Percentiles rank a stretch among this genome's conserved stretches.
These are phyloP conservation scores for Emmonsiellopsis sp. DNA, from an alignment of 2,329 filamentous ascomycete species.

Conservation along the genomic window DNA sequence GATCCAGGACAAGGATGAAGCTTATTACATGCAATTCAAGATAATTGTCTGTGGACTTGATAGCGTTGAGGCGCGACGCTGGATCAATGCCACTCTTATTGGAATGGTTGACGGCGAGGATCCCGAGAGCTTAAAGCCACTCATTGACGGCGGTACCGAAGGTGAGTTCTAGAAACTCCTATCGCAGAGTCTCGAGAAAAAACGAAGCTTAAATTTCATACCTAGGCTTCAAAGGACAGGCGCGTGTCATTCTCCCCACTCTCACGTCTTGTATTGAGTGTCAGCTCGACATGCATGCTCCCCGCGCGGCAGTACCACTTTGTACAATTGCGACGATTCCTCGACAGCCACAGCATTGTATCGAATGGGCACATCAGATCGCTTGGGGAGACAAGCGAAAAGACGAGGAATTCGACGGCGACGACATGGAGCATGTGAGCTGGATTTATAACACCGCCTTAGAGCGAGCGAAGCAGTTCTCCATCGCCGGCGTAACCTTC, in stretches of 20 bases:
- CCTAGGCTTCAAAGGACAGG: constrained; percentile 87
- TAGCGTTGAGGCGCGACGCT: constrained; percentile 92
- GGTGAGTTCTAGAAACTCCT: constrained; percentile 34
- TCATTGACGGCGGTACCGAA: constrained; percentile 95
- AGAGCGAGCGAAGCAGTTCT: constrained; percentile 72
- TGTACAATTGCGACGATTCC: constrained; percentile 96
- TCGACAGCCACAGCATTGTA: constrained; percentile 92
- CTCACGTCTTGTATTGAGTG: constrained; percentile 96
- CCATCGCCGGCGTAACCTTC: constrained; percentile 88
- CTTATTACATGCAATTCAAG: constrained; percentile 96
- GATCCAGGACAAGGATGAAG: constrained; percentile 94
- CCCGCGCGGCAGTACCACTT: constrained; percentile 89
- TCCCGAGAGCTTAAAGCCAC: constrained; percentile 77
- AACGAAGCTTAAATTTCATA: constrained; percentile 5
- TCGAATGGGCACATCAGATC: constrained; percentile 98
- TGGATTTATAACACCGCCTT: constrained; percentile 89
- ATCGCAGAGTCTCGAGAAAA: background rate
- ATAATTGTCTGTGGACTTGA: constrained; percentile 89
- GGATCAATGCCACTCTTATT: constrained; percentile 93
- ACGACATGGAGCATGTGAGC: constrained; percentile 93
- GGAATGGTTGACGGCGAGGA: constrained; percentile 79
- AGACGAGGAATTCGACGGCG: constrained; percentile 80
- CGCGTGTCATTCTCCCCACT: constrained; percentile 81
- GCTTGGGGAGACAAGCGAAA: constrained; percentile 85
- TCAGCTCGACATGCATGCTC: constrained; percentile 96